Percentiles rank a stretch among this genome's conserved stretches.
phyloP scores from a whole-genome alignment of 495 filamentous ascomycete species.

The Xanthoparmelia taractica region DNA sequence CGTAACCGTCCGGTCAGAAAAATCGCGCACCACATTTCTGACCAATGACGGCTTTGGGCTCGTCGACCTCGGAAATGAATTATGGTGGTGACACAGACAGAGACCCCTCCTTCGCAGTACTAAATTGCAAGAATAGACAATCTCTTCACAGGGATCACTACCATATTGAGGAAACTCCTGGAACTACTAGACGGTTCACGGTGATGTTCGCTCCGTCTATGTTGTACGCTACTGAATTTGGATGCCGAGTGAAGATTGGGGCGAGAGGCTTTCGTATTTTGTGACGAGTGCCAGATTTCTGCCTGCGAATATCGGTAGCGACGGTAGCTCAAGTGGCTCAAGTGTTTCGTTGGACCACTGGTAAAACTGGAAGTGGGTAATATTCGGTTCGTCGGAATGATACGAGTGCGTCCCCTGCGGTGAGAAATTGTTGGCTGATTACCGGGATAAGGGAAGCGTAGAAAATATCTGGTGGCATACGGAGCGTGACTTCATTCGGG shows the following conservation, averaged over 20 bases:
- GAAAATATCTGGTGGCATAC: constrained; percentile 5
- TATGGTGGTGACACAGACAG: no score
- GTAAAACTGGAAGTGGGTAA: constrained; percentile 41
- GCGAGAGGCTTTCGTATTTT: constrained; percentile 48
- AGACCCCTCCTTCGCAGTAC: no score
- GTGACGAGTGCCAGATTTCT: constrained; percentile 46
- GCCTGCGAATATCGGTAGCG: constrained; percentile 20
- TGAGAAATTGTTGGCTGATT: constrained; percentile 7
- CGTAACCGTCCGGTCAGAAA: no score
- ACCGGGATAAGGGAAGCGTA: constrained; percentile 5
- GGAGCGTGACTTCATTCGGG: constrained; percentile 2
- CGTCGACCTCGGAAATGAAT: no score
- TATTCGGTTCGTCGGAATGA: constrained; percentile 43
- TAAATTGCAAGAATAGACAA: no score
- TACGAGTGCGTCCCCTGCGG: constrained; percentile 5
- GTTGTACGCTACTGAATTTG: constrained; percentile 22
- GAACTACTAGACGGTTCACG: no score
- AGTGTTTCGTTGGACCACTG: constrained; percentile 36
- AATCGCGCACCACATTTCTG: no score
- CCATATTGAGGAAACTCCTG: no score
- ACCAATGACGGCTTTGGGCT: no score
- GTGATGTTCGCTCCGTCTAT: no score
- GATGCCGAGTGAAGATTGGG: constrained; percentile 38
- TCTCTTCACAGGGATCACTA: no score
- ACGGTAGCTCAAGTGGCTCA: constrained; percentile 27